Conservation (phyloP, 768 basidiomycete species). For the Favolaschia claudopus region DNA sequence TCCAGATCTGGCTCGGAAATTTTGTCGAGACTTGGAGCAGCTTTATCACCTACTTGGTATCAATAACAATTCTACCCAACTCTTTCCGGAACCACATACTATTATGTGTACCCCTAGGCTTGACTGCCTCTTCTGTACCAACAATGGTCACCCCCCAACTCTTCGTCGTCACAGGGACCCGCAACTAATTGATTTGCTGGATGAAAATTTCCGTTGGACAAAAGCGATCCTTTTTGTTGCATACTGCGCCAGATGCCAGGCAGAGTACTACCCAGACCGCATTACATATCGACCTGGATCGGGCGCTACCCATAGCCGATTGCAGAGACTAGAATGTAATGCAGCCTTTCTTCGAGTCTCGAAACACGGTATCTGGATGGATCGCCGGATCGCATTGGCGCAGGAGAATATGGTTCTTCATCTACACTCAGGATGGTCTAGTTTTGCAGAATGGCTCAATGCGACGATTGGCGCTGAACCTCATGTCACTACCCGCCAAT, state of each 20-base stretch:
- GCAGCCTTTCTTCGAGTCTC: slow-evolving; percentile 32
- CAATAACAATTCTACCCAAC: neutral
- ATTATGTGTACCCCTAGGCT: neutral
- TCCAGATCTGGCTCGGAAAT: neutral
- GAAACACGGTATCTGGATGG: slow-evolving; percentile 33
- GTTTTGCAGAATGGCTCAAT: slow-evolving; percentile 36
- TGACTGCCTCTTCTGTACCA: neutral
- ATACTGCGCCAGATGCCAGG: slow-evolving; percentile 18
- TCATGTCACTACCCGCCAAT: slow-evolving; percentile 29
- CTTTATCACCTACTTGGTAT: neutral
- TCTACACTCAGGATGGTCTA: slow-evolving; percentile 35
- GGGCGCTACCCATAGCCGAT: neutral
- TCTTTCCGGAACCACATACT: neutral
- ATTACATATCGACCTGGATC: slow-evolving; percentile 14
- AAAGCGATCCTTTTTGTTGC: slow-evolving; percentile 5
- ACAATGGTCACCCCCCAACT: neutral
- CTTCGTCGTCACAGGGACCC: neutral
- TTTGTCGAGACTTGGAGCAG: neutral
- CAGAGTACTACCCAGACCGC: slow-evolving; percentile 28
- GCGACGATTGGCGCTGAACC: slow-evolving; percentile 4
- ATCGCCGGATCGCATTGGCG: slow-evolving; percentile 26
- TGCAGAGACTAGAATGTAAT: slow-evolving; percentile 21
- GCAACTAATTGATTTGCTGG: neutral
- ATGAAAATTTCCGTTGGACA: neutral
- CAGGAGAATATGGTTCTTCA: slow-evolving; percentile 32